A percentile compares a stretch with the other conserved stretches of the same genome.
phyloP scores from a whole-genome alignment of 169 alveolate genomes.

The Plasmodium gallinaceum region DNA sequence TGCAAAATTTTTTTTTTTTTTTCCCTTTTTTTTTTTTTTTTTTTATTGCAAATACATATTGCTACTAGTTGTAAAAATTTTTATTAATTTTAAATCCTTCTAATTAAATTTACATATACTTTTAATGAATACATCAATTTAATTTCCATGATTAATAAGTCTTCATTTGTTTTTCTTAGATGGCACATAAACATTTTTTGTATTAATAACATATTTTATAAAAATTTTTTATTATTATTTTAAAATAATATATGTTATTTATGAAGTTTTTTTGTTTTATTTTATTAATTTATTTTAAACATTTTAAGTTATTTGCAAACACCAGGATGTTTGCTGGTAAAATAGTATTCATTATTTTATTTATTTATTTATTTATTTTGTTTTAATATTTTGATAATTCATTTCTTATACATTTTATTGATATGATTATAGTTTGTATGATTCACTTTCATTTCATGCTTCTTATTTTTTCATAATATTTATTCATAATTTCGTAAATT shows the following conservation, averaged over 20 bases:
- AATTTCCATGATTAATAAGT: constrained; percentile 4
- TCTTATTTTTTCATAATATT: not conserved
- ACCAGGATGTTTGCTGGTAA: not conserved
- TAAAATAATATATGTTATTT: constrained; percentile 36
- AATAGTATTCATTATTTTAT: constrained; percentile 27
- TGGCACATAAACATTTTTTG: constrained; percentile 9
- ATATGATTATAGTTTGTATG: not conserved
- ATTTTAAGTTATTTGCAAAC: constrained; percentile 21
- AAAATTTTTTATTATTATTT: constrained; percentile 25
- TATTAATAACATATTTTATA: constrained; percentile 23
- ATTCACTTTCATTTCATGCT: not conserved
- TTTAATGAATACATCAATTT: not conserved
- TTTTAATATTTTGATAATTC: constrained; percentile 48
- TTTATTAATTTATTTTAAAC: constrained; percentile 29
- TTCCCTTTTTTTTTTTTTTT: not conserved
- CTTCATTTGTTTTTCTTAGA: constrained; percentile 16
- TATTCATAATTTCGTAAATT: constrained; percentile 2
- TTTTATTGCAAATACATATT: constrained; percentile 6
- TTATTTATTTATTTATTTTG: constrained; percentile 19
- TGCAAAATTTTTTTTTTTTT: not conserved
- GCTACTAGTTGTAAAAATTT: not conserved
- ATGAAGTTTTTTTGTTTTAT: constrained; percentile 41
- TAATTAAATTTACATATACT: constrained; percentile 19
- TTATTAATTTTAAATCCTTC: not conserved
- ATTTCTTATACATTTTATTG: constrained; percentile 6